These are phyloP conservation scores for Suillus bovinus DNA, from an alignment of 768 basidiomycete species.

Conservation along the genomic window DNA sequence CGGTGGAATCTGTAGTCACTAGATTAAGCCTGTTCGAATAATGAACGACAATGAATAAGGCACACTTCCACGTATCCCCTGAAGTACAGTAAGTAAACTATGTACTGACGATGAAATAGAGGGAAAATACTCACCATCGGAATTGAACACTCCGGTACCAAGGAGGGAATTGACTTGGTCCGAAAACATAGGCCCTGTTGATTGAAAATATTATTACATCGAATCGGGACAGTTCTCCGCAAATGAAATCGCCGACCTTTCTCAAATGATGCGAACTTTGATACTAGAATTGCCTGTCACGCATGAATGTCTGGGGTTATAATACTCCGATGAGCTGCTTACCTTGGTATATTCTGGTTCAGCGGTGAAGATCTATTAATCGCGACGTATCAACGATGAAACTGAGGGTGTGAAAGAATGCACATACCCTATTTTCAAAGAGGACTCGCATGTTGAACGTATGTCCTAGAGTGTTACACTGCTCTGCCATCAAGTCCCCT, in stretches of 20 bases:
- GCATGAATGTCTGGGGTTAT: background rate
- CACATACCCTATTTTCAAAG: conserved; percentile 29
- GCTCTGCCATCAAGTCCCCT: conserved; percentile 17
- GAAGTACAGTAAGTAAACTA: background rate
- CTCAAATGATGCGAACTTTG: conserved; percentile 35
- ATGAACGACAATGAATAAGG: background rate
- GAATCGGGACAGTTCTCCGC: conserved; percentile 3
- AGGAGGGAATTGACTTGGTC: conserved; percentile 30
- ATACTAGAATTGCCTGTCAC: conserved; percentile 36
- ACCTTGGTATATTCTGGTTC: conserved; percentile 45
- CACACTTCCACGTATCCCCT: conserved; percentile 43
- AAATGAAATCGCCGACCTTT: conserved; percentile 32
- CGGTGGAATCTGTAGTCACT: conserved; percentile 38
- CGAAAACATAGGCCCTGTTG: conserved; percentile 23
- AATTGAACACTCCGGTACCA: conserved; percentile 43
- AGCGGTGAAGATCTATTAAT: conserved; percentile 34
- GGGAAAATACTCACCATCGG: conserved; percentile 31
- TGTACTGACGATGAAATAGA: background rate
- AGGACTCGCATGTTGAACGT: conserved; percentile 24
- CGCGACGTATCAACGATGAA: background rate
- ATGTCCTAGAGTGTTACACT: conserved; percentile 22
- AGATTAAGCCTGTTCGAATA: background rate
- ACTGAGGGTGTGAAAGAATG: background rate
- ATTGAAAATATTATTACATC: background rate
- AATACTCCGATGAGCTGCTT: background rate